Base-by-base conservation (phyloP, 345 rosid species). In the Atalantia buxifolia region DNA sequence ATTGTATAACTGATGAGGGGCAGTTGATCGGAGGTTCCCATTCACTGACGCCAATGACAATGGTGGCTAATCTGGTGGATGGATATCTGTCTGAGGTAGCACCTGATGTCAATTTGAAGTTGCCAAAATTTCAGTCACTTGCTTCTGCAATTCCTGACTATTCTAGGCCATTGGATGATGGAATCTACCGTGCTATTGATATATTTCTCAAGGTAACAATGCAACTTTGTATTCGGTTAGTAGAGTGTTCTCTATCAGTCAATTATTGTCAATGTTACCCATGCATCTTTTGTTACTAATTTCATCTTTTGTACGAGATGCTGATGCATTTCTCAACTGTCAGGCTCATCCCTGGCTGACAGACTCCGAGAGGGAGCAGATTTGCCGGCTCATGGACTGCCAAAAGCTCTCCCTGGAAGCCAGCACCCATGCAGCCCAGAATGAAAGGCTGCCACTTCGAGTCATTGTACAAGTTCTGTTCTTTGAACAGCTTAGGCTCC, bases 341-440 rank as follows among this genome's bases (percentile, higher is more conserved):
- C 92, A 95, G 98, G 97, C 97, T 30, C 98, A 95, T 89, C 95
- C 95, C 55, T 92, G 98, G 98, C 84, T 93, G 53, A 85, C 85
- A 78, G 98, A 93, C 70, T 85, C 90, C 0, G 98, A 93, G 83
- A 88, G 89, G 86, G 98, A 91, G 78, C 91, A 90, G 59, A 56
- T 93, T 28, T 93, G 98, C 80, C 77, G 87, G 79, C 89, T 95
- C 9, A 89, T 95, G 92, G 91, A 91, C 83, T 93, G 96, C 80
- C 93, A 95, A 87, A 95, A 93, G 80, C 95, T 95, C 19, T 93
- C 98, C 25, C 57, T 95, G 22, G 98, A 95, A 81, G 98, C 93
- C 68, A 89, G 92, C 87, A 90, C 95, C 13, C 98, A 95, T 74
- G 98, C 98, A 38, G 91, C 98, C 7, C 96, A 93, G 84, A 95